A percentile compares a stretch with the other conserved stretches of the same genome.
These are phyloP conservation scores for Fagus sylvatica DNA, from an alignment of 306 rosid genomes.

Conservation along the genomic window DNA sequence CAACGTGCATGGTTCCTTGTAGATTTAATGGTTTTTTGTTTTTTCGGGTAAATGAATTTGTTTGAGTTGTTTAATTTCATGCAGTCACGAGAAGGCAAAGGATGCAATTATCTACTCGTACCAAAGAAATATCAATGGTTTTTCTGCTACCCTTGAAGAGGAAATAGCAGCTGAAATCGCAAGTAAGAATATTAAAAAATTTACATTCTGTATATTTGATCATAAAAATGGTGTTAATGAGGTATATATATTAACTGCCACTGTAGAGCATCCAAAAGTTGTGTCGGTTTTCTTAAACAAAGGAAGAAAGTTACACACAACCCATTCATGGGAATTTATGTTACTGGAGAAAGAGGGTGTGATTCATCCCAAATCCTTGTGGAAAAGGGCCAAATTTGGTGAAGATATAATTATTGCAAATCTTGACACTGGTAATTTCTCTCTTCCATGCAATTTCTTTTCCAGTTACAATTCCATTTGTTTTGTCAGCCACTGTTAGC, in stretches of 20 bases:
- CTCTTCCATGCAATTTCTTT: too few species aligned
- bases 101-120: conserved; percentile 63
- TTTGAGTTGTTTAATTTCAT: not conserved
- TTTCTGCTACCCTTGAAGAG: conserved; percentile 57
- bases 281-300: conserved; percentile 39
- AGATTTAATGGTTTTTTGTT: too few species aligned
- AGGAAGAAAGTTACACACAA: conserved; percentile 45
- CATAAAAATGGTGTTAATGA: not conserved
- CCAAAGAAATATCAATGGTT: conserved; percentile 60
- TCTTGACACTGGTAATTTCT: conserved; percentile 65
- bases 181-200: conserved; percentile 23
- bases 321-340: conserved; percentile 79
- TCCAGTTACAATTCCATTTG: too few species aligned
- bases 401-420: conserved; percentile 58
- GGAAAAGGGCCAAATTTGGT: conserved; percentile 60
- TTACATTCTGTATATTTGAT: too few species aligned
- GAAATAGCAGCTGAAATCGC: conserved; percentile 45
- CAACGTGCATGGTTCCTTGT: not conserved
- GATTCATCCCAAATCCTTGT: conserved; percentile 28
- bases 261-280: conserved; percentile 51
- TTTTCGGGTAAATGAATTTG: not conserved
- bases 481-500: not conserved
- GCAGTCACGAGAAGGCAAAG: conserved; percentile 50
- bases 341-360: conserved; percentile 38
- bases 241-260: not conserved